Evolutionary conservation across 768 basidiomycete species (phyloP), one percentile per base, ranked within the genome.

Genomic region (Ramaria sp.): DNA sequence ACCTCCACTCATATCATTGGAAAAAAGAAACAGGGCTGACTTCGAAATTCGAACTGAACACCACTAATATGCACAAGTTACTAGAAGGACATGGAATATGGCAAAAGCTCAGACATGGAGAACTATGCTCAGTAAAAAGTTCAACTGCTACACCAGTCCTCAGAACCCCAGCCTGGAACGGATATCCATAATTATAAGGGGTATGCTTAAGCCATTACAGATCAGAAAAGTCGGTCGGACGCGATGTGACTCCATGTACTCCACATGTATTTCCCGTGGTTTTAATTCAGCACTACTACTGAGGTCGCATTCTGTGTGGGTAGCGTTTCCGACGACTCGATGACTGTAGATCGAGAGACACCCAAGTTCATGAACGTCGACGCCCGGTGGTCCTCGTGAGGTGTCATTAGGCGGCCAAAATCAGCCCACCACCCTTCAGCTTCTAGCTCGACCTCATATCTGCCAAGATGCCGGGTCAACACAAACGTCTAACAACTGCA

Each of bases 371-470:
- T 53, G 15, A 53, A 53, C 10, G 22, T 30, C 37, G 52, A 39
- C 12, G 37, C 31, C n/a, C 52, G 52, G 27, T 42, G 37, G 19
- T 38, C 52, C n/a, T 38, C 52, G 10, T 38, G 37, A 7, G 52
- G 52, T 10, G 52, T 17, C 52, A 53, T 53, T 43, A 53, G 2
- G 17, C n/a, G 52, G 4, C 52, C 52, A 22, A 53, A 53, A 42
- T 53, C 52, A n/a, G 34, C 39, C 52, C 52, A 53, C 52, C 52
- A 53, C 7, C 41, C 20, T 38, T 53, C 52, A 19, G 41, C 52
- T 37, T 53, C 52, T 11, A 53, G 52, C 52, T 53, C 52, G 20
- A 53, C 52, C 37, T 53, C 52, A 22, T 53, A 53, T 53, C 52
- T 53, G 41, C 12, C 1, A 4, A 24, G 20, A 10, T 9, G 13